These are phyloP conservation scores for Phlebiopsis flavidoalba DNA, from an alignment of 768 basidiomycete species.

Conservation along the genomic window DNA sequence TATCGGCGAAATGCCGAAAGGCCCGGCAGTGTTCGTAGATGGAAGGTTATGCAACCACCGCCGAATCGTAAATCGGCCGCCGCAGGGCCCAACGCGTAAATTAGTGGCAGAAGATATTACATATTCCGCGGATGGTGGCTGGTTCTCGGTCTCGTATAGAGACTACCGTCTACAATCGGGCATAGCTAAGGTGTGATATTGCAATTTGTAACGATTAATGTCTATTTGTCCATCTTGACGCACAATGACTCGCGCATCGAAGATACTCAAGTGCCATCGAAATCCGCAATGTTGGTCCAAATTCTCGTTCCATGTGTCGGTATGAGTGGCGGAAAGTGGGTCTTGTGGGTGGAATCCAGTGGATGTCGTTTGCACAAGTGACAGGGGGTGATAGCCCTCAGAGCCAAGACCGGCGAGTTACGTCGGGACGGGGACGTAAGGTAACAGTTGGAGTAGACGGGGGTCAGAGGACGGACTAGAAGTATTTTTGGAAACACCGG, in stretches of 20 bases:
- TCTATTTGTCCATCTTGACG: slow-evolving; percentile 68
- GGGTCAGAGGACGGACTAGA: not conserved
- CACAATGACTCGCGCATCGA: slow-evolving; percentile 51
- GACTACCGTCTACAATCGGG: too few relatives aligned
- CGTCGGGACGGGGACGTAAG: slow-evolving; percentile 12
- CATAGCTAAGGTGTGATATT: too few relatives aligned
- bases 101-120: not conserved
- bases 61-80: not conserved
- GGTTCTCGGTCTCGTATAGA: too few relatives aligned
- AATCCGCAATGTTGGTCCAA: slow-evolving; percentile 39
- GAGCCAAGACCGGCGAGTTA: slow-evolving; percentile 2
- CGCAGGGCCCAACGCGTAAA: not conserved
- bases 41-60: slow-evolving; percentile 29
- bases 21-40: slow-evolving; percentile 45
- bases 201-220: too few relatives aligned
- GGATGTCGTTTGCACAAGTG: slow-evolving; percentile 45
- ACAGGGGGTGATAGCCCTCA: not conserved
- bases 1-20: slow-evolving; percentile 49
- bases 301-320: slow-evolving; percentile 43
- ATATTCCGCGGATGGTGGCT: too few relatives aligned
- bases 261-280: slow-evolving; percentile 35
- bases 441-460: not conserved
- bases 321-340: too few relatives aligned
- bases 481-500: not conserved
- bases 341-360: slow-evolving; percentile 43